Base-by-base conservation (phyloP, 2,329 filamentous ascomycete species). In the Cladosporium sp. region DNA sequence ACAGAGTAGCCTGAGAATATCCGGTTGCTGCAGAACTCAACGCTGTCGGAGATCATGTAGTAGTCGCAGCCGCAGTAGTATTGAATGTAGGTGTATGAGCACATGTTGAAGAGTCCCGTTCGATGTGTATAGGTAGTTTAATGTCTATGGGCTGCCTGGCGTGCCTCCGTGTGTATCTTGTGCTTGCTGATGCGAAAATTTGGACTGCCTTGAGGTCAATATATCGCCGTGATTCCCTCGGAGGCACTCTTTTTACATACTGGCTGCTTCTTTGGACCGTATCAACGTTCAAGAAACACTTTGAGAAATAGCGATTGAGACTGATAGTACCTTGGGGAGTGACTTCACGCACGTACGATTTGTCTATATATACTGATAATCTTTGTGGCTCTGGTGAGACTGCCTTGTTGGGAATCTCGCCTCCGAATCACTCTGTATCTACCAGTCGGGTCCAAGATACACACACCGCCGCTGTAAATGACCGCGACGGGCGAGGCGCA, bases 41-140 rank as follows among this genome's bases (percentile, higher is more conserved):
- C 73, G 56, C 67, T 73, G 69, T 78, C 74, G 60, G 72, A 68
- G 71, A 75, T 75, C 68, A 79, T 78, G 68, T 77, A 79, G 69
- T 77, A 77, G 65, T 76, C 76, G 68, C 77, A 76, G 68, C 76
- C 76, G 69, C 77, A 79, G 68, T 74, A 75, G 67, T 79, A 79
- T 72, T 74, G 70, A 20, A 72, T 73, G 66, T 78, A 79, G 11
- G 76, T 77, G 67, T 78, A 79, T 38, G 68, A 71, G 65, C 77
- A 79, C 77, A 79, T 79, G 22, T 30, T 47, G 22, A 17, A 28
- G 6, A n/a, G 11, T 8, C 22, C 8, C 2, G 15, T 34, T 11
- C 11, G 30, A 12, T 12, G 28, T 5, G 9, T 30, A 5, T 30
- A 9, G 42, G 42, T 25, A 25, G 42, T 28, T 14, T 45, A 28